Conservation (phyloP, 2,329 filamentous ascomycete genomes). For the Elsinoe australis region DNA sequence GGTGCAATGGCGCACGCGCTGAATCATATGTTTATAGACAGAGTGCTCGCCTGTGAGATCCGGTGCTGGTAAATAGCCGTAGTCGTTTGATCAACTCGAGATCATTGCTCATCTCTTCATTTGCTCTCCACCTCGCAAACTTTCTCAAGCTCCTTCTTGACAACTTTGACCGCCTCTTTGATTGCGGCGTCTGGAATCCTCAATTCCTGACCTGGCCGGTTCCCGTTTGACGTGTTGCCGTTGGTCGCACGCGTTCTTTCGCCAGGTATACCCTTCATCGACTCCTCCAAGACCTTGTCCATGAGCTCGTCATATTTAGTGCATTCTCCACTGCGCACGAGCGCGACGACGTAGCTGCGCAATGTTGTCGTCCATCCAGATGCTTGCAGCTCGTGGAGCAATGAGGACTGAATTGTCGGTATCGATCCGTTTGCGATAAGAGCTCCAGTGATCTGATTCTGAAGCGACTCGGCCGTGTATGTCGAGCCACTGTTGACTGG, state of each 20-base stretch:
- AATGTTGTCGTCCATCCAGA: slow-evolving; percentile 53
- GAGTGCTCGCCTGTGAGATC: background rate
- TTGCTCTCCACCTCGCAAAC: slow-evolving; percentile 18
- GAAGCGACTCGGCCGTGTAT: slow-evolving; percentile 31
- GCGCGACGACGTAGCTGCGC: slow-evolving; percentile 46
- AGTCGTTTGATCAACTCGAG: background rate
- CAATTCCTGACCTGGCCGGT: slow-evolving; percentile 24
- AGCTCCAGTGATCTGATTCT: slow-evolving; percentile 37
- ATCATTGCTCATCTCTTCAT: background rate
- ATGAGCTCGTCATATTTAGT: slow-evolving; percentile 51
- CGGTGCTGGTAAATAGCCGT: background rate
- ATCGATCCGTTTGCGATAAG: slow-evolving; percentile 45
- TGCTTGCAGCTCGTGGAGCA: slow-evolving; percentile 49
- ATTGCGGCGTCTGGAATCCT: slow-evolving; percentile 37
- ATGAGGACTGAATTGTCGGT: slow-evolving; percentile 47
- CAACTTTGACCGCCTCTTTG: slow-evolving; percentile 44
- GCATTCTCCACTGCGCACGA: slow-evolving; percentile 52
- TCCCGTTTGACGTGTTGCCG: slow-evolving; percentile 22
- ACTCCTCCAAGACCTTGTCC: slow-evolving; percentile 44
- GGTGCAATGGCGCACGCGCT: background rate
- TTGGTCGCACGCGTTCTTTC: slow-evolving; percentile 22
- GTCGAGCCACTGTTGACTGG: slow-evolving; percentile 37
- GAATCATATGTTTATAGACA: background rate
- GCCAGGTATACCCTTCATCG: slow-evolving; percentile 29
- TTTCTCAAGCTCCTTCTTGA: slow-evolving; percentile 41